Evolutionary conservation across 768 basidiomycete genomes (phyloP).

Genomic region (Suillus weaverae): DNA sequence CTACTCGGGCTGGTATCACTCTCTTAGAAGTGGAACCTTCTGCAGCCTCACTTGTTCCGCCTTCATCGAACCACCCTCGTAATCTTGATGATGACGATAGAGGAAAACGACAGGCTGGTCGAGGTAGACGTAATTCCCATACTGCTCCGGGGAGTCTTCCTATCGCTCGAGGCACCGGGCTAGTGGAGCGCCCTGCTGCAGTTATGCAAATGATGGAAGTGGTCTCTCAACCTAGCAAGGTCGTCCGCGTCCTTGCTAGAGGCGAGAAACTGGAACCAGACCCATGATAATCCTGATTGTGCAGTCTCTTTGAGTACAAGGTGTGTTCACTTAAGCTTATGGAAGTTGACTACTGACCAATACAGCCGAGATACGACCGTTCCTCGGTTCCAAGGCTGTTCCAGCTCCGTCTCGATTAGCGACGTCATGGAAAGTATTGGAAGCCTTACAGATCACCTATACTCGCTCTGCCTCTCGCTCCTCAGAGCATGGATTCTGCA

Average conservation of each 20-base stretch:
- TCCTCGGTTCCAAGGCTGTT: slow-evolving; percentile 6
- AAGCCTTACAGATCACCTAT: slow-evolving; percentile 6
- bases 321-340: neutral
- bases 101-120: slow-evolving; percentile 25
- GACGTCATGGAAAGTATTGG: slow-evolving; percentile 4
- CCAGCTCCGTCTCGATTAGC: slow-evolving; percentile 4
- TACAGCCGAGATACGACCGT: slow-evolving; percentile 1
- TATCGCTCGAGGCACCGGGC: slow-evolving; percentile 33
- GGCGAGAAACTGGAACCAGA: slow-evolving; percentile 79
- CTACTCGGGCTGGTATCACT: slow-evolving; percentile 56
- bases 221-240: slow-evolving; percentile 69
- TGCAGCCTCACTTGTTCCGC: slow-evolving; percentile 12
- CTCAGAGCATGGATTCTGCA: slow-evolving; percentile 2
- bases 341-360: slow-evolving; percentile 2
- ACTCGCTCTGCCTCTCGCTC: slow-evolving; percentile 1
- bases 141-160: slow-evolving; percentile 17
- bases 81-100: slow-evolving; percentile 36
- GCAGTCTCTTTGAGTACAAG: slow-evolving; percentile 2
- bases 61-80: slow-evolving; percentile 19
- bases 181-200: slow-evolving; percentile 77
- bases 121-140: slow-evolving; percentile 32
- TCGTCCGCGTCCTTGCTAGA: slow-evolving; percentile 77
- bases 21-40: slow-evolving; percentile 52
- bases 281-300: slow-evolving; percentile 15
- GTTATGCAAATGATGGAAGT: slow-evolving; percentile 84